phyloP scores from a whole-genome alignment of 2,329 filamentous ascomycete genomes.

The Pseudogymnoascus sp. region DNA sequence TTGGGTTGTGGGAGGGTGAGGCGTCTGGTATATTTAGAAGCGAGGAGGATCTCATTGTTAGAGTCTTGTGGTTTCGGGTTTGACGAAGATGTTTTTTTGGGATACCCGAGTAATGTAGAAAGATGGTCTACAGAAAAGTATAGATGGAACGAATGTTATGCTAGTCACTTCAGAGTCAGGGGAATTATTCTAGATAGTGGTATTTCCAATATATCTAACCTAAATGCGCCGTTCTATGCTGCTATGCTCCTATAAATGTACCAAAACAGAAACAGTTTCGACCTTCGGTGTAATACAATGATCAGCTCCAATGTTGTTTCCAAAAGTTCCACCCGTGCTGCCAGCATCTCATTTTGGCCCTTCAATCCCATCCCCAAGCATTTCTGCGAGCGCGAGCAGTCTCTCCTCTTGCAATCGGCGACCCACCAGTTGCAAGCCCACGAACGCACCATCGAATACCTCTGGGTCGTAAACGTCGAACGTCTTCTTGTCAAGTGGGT shows the following conservation, averaged over 20 bases:
- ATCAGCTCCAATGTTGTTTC: not conserved
- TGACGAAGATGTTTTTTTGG: not conserved
- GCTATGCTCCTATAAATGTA: not conserved
- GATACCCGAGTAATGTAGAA: constrained; percentile 1
- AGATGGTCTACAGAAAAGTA: not conserved
- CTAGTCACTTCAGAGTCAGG: not conserved
- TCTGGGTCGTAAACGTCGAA: constrained; percentile 23
- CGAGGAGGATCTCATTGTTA: not conserved
- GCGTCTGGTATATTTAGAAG: constrained; percentile 1
- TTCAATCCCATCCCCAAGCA: not conserved
- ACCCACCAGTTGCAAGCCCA: constrained; percentile 11
- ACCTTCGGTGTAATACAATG: not conserved
- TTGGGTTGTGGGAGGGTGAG: not conserved
- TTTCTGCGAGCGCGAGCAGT: not conserved
- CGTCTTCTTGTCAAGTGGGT: constrained; percentile 14
- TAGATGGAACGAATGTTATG: not conserved
- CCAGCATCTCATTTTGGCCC: not conserved
- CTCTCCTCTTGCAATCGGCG: constrained; percentile 16
- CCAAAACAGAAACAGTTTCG: not conserved
- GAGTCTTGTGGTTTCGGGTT: not conserved
- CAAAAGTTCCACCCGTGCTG: not conserved
- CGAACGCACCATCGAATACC: constrained; percentile 20
- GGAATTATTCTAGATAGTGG: not conserved
- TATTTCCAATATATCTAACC: not conserved
- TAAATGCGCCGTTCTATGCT: not conserved